Percentiles rank a stretch among this genome's conserved stretches.
phyloP scores from a whole-genome alignment of 2,329 filamentous ascomycete genomes.

The Cercospora berteroae region DNA sequence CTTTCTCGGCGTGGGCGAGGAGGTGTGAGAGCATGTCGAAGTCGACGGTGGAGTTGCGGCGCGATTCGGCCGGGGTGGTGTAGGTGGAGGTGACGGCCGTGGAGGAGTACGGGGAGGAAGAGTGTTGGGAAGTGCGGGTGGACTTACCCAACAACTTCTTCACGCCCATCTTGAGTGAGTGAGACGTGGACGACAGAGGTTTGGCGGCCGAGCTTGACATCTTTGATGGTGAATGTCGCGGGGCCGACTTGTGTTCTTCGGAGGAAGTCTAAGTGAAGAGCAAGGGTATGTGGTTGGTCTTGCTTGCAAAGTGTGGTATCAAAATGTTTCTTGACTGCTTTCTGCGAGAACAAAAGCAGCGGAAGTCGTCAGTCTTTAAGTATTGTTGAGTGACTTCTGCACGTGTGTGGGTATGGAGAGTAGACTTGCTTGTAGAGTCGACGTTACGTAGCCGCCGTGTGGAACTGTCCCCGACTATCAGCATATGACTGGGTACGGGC shows the following conservation, averaged over 20 bases:
- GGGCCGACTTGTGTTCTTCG: conserved; percentile 60
- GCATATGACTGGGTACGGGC: conserved; percentile 6
- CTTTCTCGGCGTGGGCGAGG: conserved; percentile 1
- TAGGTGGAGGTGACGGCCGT: conserved; percentile 11
- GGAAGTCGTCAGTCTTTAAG: conserved; percentile 9
- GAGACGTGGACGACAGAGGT: conserved; percentile 63
- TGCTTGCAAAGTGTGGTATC: conserved; percentile 55
- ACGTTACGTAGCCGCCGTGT: conserved; percentile 68
- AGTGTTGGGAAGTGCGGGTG: conserved; percentile 8
- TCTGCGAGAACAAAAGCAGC: conserved; percentile 39
- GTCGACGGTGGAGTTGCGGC: conserved; percentile 14
- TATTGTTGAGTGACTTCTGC: neutral
- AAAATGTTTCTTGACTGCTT: conserved; percentile 60
- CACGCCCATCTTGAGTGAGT: conserved; percentile 52
- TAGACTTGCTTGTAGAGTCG: conserved; percentile 47
- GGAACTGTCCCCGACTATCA: conserved; percentile 52
- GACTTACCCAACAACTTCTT: conserved; percentile 57
- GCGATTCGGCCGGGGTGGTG: conserved; percentile 12
- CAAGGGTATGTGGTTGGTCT: conserved; percentile 62
- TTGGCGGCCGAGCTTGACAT: conserved; percentile 64
- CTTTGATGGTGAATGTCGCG: conserved; percentile 57
- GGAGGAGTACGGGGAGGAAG: conserved; percentile 9
- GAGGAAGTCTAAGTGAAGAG: conserved; percentile 64
- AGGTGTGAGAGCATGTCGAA: conserved; percentile 18
- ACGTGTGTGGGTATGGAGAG: conserved; percentile 3